Percentiles rank a stretch among this genome's conserved stretches.
Conservation (phyloP, 345 rosid genomes). For the rapeseed (Brassica napus) region Da-Ae NC_063445.1:2038001-2038500, state of each 20-base stretch:
- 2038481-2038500: constrained; percentile 43
- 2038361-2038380: constrained; percentile 58
- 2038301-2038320: constrained; percentile 42
- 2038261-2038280: constrained; percentile 46
- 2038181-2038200: neutral
- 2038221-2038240: constrained; percentile 7
- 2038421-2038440: constrained; percentile 27
- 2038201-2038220: neutral
- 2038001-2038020: neutral
- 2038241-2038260: constrained; percentile 48
- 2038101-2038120: constrained; percentile 26
- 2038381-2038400: constrained; percentile 43
- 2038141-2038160: constrained; percentile 55
- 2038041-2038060: neutral
- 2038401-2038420: constrained; percentile 40
- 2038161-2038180: constrained; percentile 43
- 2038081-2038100: constrained; percentile 12
- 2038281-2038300: constrained; percentile 33
- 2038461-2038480: constrained; percentile 47
- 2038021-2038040: neutral
- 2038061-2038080: neutral
- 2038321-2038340: constrained; percentile 32
- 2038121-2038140: constrained; percentile 31
- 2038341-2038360: constrained; percentile 47
- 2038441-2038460: constrained; percentile 42